Conservation (phyloP, 371 early-diverging fungal genomes). For the Syncephalastrum sp. region DNA sequence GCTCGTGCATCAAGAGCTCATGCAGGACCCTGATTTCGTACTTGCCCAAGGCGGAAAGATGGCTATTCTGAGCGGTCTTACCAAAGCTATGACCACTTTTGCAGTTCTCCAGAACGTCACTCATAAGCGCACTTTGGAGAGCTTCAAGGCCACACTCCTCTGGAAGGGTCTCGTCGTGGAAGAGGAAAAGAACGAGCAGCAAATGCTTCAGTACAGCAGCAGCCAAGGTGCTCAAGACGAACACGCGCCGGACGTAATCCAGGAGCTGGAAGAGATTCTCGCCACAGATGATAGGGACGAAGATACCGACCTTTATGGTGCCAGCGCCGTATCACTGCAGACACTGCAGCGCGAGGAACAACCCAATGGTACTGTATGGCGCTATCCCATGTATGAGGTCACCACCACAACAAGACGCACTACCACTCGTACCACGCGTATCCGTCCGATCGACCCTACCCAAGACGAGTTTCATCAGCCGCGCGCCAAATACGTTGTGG, state of each 20-base stretch:
- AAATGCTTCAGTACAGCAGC: constrained; percentile 19
- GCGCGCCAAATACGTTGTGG: constrained; percentile 35
- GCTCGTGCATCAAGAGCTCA: constrained; percentile 74
- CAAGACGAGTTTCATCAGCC: constrained; percentile 14
- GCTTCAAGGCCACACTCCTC: constrained; percentile 43
- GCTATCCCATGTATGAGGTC: constrained; percentile 39
- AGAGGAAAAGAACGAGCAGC: constrained; percentile 30
- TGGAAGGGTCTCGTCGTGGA: constrained; percentile 58
- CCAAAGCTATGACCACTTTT: constrained; percentile 84
- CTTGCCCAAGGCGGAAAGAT: constrained; percentile 66
- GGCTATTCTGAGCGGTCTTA: constrained; percentile 67
- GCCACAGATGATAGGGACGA: neutral
- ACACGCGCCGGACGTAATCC: constrained; percentile 29
- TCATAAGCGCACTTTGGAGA: constrained; percentile 53
- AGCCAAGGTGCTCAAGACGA: constrained; percentile 9
- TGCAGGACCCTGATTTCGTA: constrained; percentile 67
- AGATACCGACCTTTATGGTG: neutral
- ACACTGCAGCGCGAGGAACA: neutral
- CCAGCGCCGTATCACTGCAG: constrained; percentile 6
- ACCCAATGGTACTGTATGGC: neutral
- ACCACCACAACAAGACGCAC: constrained; percentile 32
- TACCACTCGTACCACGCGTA: constrained; percentile 39
- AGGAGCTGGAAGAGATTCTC: constrained; percentile 40
- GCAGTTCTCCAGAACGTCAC: constrained; percentile 84
- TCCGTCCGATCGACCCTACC: constrained; percentile 34